phyloP scores from a whole-genome alignment of 495 filamentous ascomycete genomes.

The Corynascus novoguineensis region DNA sequence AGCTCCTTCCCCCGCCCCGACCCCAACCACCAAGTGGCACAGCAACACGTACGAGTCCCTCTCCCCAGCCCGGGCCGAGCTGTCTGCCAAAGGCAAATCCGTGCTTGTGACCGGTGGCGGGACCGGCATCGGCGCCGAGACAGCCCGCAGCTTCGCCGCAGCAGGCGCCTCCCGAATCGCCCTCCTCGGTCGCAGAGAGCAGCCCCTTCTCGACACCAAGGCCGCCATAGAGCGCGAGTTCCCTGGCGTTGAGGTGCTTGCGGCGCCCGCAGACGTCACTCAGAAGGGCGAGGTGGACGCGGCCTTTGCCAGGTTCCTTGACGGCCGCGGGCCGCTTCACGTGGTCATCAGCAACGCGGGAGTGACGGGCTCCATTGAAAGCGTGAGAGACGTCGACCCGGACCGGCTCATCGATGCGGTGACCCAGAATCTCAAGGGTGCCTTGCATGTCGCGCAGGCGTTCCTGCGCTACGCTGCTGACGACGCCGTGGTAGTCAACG shows the following conservation, averaged over 20 bases:
- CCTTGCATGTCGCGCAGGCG: slow-evolving; percentile 29
- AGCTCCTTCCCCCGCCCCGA: slow-evolving; percentile 14
- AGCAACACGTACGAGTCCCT: slow-evolving; percentile 40
- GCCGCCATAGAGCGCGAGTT: slow-evolving; percentile 11
- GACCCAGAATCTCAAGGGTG: slow-evolving; percentile 40
- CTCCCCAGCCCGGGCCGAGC: slow-evolving; percentile 34
- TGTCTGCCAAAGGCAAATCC: slow-evolving; percentile 39
- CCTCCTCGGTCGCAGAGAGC: slow-evolving; percentile 22
- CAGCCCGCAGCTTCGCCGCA: slow-evolving; percentile 25
- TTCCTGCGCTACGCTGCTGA: slow-evolving; percentile 22
- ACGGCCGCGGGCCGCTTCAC: slow-evolving; percentile 4
- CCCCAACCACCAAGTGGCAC: slow-evolving; percentile 28
- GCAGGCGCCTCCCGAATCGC: slow-evolving; percentile 32
- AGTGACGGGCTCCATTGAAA: background rate
- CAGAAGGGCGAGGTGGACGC: slow-evolving; percentile 9
- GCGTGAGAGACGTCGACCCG: slow-evolving; percentile 20
- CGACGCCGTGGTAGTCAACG: slow-evolving; percentile 5
- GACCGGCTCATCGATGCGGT: slow-evolving; percentile 16
- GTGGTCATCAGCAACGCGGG: slow-evolving; percentile 16
- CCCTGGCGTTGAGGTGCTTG: slow-evolving; percentile 9
- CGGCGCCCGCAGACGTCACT: slow-evolving; percentile 16
- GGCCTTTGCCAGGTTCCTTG: background rate
- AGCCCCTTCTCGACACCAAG: slow-evolving; percentile 1
- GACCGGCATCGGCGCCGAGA: slow-evolving; percentile 30
- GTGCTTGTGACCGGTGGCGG: slow-evolving; percentile 47